These are phyloP conservation scores for Hanseniaspora nectarophila DNA, from an alignment of 805 yeast species.

Conservation along the genomic window DNA sequence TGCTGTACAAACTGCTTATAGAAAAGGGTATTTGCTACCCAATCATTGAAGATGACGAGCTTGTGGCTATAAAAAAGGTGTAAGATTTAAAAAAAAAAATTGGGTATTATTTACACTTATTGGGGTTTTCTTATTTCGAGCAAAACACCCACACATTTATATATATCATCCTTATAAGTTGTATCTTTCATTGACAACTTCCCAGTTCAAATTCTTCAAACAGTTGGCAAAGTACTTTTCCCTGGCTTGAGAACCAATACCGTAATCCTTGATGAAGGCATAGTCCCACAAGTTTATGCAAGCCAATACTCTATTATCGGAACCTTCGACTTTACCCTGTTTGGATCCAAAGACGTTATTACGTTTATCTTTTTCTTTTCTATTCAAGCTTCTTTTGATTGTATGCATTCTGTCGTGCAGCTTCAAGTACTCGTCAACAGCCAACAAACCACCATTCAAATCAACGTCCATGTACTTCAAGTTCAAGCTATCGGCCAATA, in stretches of 20 bases:
- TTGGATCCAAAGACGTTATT: background rate
- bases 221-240: slow-evolving; percentile 57
- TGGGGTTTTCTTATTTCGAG: background rate
- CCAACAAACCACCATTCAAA: slow-evolving; percentile 47
- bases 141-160: background rate
- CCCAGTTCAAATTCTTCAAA: slow-evolving; percentile 79
- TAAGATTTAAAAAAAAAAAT: background rate
- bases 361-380: background rate
- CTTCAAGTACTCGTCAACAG: slow-evolving; percentile 37
- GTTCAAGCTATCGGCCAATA: slow-evolving; percentile 27
- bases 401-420: slow-evolving; percentile 33
- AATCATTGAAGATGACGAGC: slow-evolving; percentile 5
- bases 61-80: slow-evolving; percentile 8
- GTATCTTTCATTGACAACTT: slow-evolving; percentile 42
- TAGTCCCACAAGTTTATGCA: slow-evolving; percentile 80
- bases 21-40: slow-evolving; percentile 2
- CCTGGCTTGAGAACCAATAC: slow-evolving; percentile 48
- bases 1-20: background rate
- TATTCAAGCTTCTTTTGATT: slow-evolving; percentile 12
- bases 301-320: slow-evolving; percentile 32
- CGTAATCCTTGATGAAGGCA: slow-evolving; percentile 77
- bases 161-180: background rate
- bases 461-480: slow-evolving; percentile 45
- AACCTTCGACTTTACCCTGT: slow-evolving; percentile 30
- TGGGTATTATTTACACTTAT: no score